These are phyloP conservation scores for Tieghemostelium lacteum DNA, from an alignment of 78 protist species.

Conservation along the genomic window DNA sequence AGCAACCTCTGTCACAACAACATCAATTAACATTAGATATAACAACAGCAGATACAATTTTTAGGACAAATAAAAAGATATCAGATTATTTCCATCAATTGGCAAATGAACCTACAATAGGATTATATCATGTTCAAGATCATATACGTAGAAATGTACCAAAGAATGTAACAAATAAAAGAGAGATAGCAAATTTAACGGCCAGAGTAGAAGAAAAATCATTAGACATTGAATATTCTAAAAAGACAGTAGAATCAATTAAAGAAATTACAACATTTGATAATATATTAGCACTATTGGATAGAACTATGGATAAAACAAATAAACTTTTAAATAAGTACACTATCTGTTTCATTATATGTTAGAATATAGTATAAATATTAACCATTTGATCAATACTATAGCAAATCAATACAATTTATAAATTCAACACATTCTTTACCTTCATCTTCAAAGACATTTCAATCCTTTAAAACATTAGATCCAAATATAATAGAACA, in stretches of 20 bases:
- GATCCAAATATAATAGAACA: background rate
- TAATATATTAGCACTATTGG: slow-evolving; percentile 27
- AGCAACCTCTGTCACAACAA: background rate
- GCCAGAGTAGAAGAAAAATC: slow-evolving; percentile 34
- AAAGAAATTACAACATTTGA: slow-evolving; percentile 45
- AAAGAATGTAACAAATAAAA: slow-evolving; percentile 51
- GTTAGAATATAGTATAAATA: background rate
- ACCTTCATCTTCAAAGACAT: slow-evolving; percentile 48
- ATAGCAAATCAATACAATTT: slow-evolving; percentile 54
- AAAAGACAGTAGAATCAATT: slow-evolving; percentile 15
- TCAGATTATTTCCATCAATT: slow-evolving; percentile 65
- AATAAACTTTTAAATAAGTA: slow-evolving; percentile 57
- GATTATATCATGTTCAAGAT: slow-evolving; percentile 80
- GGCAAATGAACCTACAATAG: slow-evolving; percentile 82
- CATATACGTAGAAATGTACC: slow-evolving; percentile 77
- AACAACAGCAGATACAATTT: slow-evolving; percentile 43
- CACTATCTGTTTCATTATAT: background rate
- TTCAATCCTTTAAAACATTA: slow-evolving; percentile 3
- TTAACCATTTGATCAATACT: background rate
- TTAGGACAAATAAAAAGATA: slow-evolving; percentile 22
- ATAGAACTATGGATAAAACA: slow-evolving; percentile 35
- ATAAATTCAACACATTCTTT: slow-evolving; percentile 24
- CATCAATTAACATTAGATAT: slow-evolving; percentile 41
- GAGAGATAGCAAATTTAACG: slow-evolving; percentile 13
- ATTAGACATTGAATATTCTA: slow-evolving; percentile 35